Base-by-base conservation (phyloP, 192 early-diverging fungal genomes). In the Mortierella claussenii region DNA sequence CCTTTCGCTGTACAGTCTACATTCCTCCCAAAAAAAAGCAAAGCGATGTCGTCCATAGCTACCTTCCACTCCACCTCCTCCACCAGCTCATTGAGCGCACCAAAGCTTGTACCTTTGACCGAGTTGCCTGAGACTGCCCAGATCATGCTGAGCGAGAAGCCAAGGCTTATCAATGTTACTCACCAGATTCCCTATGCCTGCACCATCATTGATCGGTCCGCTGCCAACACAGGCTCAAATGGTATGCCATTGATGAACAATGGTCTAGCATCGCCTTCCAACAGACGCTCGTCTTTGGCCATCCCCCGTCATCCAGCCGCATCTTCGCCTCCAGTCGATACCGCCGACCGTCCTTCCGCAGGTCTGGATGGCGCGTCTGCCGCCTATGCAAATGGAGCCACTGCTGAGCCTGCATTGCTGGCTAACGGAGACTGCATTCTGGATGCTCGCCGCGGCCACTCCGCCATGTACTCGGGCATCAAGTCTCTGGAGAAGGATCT, bases 381-480 rank as follows among this genome's bases (percentile, higher is more conserved):
- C 13, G 30, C 43, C n/a, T 28, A 36, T 11, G 36, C 37, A 12
- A 34, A 0, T 11, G 53, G 28, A 33, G n/a, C 36, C 0, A 18
- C 51, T 21, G 21, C 21, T 20, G 51, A 40, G 1, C 48, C 32
- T 1, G n/a, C 27, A 8, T 17, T 13, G 20, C 18, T 53, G 1
- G 54, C 28, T 7, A 44, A 68, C 21, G 31, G 56, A 28, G 64
- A 82, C 33, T 91, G 90, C 81, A 75, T 49, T 23, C 79, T 91
- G 12, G 58, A 79, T 21, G 82, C 80, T 27, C 81, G 94, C 42
- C 68, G 89, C 15, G 95, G 93, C 21, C 96, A 96, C 67, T 93
- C 95, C 11, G 95, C 96, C 33, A 90, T 97, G 83, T 94, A 92
- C 71, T 87, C 94, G 4, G 97, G 93, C 52, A 87, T 96, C 47